phyloP scores from a whole-genome alignment of 441 rosid species.

The Adansonia gregorii region DNA sequence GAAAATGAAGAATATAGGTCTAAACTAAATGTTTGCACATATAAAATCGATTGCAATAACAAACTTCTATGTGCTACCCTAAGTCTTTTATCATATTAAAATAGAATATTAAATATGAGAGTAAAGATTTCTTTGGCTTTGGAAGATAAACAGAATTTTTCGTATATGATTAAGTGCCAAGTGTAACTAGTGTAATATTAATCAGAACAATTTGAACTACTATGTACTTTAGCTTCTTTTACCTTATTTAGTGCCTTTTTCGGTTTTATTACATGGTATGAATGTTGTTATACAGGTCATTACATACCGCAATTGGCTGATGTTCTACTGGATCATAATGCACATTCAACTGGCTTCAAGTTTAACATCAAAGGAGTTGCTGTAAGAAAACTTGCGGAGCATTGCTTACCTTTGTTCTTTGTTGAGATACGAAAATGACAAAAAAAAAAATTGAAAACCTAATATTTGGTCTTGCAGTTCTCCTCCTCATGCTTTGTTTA shows the following conservation, averaged over 20 bases:
- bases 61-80: background rate
- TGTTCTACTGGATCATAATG: conserved; percentile 61
- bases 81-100: background rate
- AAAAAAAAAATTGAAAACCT: background rate
- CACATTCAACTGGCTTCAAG: conserved; percentile 56
- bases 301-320: conserved; percentile 73
- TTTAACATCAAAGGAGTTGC: conserved; percentile 88
- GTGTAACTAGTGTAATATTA: background rate
- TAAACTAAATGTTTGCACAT: background rate
- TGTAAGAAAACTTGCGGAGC: conserved; percentile 49
- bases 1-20: background rate
- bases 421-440: background rate
- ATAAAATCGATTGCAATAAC: background rate
- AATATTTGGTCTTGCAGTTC: background rate
- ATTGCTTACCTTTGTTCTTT: background rate
- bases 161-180: background rate
- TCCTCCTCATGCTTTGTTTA: background rate
- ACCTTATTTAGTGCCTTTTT: background rate
- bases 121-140: background rate
- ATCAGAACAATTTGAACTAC: background rate
- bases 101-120: background rate
- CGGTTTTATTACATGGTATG: background rate
- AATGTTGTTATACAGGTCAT: conserved; percentile 51
- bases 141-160: background rate
- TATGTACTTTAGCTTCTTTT: background rate